phyloP scores from a whole-genome alignment of 768 basidiomycete genomes.

The Kockovaella imperatae region DNA sequence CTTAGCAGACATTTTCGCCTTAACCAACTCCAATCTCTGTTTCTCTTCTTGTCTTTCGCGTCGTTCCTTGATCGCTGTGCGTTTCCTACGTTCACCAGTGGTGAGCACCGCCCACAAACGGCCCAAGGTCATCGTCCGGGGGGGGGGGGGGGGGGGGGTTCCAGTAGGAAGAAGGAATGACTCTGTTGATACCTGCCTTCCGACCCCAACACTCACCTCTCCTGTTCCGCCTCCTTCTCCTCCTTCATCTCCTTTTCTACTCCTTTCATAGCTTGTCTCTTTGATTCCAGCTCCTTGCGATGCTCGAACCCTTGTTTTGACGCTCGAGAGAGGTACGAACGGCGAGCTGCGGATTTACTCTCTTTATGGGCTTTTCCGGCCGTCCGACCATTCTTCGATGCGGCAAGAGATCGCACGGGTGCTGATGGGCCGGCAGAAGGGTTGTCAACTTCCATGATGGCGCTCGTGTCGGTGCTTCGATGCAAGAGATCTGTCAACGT shows the following conservation, averaged over 20 bases:
- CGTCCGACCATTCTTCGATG: constrained; percentile 23
- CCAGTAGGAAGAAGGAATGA: neutral
- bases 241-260: constrained; percentile 42
- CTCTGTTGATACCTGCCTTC: neutral
- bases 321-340: constrained; percentile 28
- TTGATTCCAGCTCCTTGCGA: constrained; percentile 27
- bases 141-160: neutral
- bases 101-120: neutral
- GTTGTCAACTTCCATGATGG: too few species aligned
- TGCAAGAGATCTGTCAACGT: too few species aligned
- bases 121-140: neutral
- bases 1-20: constrained; percentile 43
- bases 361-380: constrained; percentile 33
- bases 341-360: constrained; percentile 21
- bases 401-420: constrained; percentile 13
- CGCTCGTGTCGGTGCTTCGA: too few species aligned
- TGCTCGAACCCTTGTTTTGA: constrained; percentile 35
- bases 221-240: constrained; percentile 29
- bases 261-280: constrained; percentile 28
- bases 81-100: constrained; percentile 19
- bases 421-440: too few species aligned
- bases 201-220: constrained; percentile 25
- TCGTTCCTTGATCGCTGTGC: constrained; percentile 31
- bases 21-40: constrained; percentile 36
- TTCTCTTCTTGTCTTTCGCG: constrained; percentile 37